Conservation (phyloP, 805 yeast species). For the Saturnispora halmiae region DNA sequence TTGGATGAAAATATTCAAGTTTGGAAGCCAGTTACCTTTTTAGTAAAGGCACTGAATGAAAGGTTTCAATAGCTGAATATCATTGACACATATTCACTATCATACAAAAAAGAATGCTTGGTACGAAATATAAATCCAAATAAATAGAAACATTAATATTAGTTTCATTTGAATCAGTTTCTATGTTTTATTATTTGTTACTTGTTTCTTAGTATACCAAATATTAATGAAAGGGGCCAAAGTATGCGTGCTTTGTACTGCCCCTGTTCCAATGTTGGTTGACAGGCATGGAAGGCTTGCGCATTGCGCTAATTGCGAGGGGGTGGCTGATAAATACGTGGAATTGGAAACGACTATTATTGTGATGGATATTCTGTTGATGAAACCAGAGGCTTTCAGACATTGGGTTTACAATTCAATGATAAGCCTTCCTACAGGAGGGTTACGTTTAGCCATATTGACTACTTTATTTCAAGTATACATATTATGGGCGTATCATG, state of each 20-base stretch:
- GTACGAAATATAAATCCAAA: too few relatives aligned
- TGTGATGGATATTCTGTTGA: constrained; percentile 70
- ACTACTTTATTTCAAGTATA: constrained; percentile 80
- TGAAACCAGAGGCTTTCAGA: constrained; percentile 81
- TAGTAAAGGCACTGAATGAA: too few relatives aligned
- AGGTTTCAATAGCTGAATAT: too few relatives aligned
- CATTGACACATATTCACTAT: too few relatives aligned
- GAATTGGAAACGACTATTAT: constrained; percentile 82
- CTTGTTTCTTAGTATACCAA: neutral
- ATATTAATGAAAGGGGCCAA: constrained; percentile 18
- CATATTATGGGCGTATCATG: constrained; percentile 86
- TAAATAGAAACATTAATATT: too few relatives aligned
- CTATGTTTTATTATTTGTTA: neutral
- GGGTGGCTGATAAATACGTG: constrained; percentile 80
- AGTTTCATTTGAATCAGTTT: too few relatives aligned
- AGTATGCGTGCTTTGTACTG: constrained; percentile 31
- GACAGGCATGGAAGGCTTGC: constrained; percentile 8
- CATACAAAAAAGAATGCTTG: too few relatives aligned
- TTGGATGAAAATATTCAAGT: too few relatives aligned
- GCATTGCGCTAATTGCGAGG: constrained; percentile 38
- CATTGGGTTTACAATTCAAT: constrained; percentile 32
- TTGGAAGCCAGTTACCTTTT: too few relatives aligned
- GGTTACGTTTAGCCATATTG: constrained; percentile 46
- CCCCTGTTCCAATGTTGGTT: constrained; percentile 7
- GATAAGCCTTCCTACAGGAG: constrained; percentile 9